Percentiles rank a stretch among this genome's conserved stretches.
These are phyloP conservation scores for Prosopis cineraria DNA, from an alignment of 306 rosid species.

Conservation along the genomic window DNA sequence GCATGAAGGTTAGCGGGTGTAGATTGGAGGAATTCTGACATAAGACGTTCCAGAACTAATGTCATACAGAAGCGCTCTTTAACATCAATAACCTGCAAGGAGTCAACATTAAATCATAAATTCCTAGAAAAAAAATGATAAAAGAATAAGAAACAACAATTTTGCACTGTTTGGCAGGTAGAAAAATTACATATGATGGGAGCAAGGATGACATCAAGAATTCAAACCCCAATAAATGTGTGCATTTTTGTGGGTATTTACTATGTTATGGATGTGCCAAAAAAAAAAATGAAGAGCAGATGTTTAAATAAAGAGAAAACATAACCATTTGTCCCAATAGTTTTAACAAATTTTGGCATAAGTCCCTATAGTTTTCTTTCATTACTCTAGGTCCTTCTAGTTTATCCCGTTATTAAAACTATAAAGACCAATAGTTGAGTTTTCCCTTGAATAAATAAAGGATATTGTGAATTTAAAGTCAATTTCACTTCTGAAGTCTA, in stretches of 20 bases:
- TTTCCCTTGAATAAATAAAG: too few relatives aligned
- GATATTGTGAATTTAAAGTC: neutral
- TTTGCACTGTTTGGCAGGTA: too few relatives aligned
- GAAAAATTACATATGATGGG: too few relatives aligned
- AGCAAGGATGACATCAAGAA: conserved; percentile 7
- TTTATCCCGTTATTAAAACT: too few relatives aligned
- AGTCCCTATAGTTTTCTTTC: too few relatives aligned
- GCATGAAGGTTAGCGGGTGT: conserved; percentile 34
- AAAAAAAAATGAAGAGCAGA: neutral
- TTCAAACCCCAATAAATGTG: conserved; percentile 11
- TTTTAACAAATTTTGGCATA: too few relatives aligned
- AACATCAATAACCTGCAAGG: conserved; percentile 65
- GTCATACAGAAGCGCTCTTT: conserved; percentile 53
- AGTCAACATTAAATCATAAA: conserved; percentile 17
- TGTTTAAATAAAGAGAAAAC: neutral
- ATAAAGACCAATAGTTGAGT: too few relatives aligned
- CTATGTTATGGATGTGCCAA: neutral
- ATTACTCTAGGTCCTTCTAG: too few relatives aligned
- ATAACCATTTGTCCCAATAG: too few relatives aligned
- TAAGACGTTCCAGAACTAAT: conserved; percentile 49
- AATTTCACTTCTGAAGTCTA: neutral
- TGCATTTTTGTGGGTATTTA: conserved; percentile 20
- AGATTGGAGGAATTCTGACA: conserved; percentile 40
- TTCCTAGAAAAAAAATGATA: neutral
- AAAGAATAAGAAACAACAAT: neutral